Percentiles rank a stretch among this genome's conserved stretches.
phyloP scores from a whole-genome alignment of 2,329 filamentous ascomycete genomes.

The Talaromyces sp. region DNA sequence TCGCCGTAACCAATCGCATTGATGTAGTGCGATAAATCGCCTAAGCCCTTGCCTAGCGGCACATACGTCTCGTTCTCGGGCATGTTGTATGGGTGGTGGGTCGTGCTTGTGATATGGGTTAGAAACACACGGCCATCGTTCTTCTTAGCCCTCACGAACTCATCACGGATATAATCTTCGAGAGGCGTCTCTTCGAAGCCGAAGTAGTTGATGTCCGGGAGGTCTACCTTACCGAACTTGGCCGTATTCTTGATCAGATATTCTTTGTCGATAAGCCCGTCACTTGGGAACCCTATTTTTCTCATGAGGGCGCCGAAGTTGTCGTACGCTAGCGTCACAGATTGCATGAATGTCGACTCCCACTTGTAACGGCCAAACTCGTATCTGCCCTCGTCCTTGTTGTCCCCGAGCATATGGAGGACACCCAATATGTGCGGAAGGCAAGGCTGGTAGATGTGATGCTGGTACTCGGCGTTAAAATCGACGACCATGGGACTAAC shows the following conservation, averaged over 20 bases:
- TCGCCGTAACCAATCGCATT: constrained; percentile 34
- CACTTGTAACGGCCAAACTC: constrained; percentile 27
- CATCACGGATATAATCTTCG: constrained; percentile 32
- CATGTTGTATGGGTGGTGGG: constrained; percentile 34
- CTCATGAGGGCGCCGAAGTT: constrained; percentile 30
- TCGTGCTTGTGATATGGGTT: constrained; percentile 34
- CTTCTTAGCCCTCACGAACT: constrained; percentile 30
- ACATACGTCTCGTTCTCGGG: constrained; percentile 26
- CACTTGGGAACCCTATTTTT: constrained; percentile 24
- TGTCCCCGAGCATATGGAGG: constrained; percentile 24
- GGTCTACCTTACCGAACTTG: constrained; percentile 28
- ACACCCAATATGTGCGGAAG: constrained; percentile 37
- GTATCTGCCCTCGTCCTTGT: constrained; percentile 26
- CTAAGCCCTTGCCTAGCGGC: constrained; percentile 22
- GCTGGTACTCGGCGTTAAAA: constrained; percentile 42
- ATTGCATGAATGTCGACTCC: constrained; percentile 35
- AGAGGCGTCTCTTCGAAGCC: constrained; percentile 33
- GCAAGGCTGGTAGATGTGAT: constrained; percentile 48
- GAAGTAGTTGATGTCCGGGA: constrained; percentile 33
- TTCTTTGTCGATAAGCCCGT: constrained; percentile 19
- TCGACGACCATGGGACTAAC: constrained; percentile 43
- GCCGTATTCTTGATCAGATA: constrained; percentile 28
- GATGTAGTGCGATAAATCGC: constrained; percentile 29
- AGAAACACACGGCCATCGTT: constrained; percentile 34
- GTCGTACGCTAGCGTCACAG: constrained; percentile 32